Evolutionary conservation across 805 yeast genomes (phyloP), one percentile per base, ranked within the genome.

Genomic region (Suhomyces sp.): DNA sequence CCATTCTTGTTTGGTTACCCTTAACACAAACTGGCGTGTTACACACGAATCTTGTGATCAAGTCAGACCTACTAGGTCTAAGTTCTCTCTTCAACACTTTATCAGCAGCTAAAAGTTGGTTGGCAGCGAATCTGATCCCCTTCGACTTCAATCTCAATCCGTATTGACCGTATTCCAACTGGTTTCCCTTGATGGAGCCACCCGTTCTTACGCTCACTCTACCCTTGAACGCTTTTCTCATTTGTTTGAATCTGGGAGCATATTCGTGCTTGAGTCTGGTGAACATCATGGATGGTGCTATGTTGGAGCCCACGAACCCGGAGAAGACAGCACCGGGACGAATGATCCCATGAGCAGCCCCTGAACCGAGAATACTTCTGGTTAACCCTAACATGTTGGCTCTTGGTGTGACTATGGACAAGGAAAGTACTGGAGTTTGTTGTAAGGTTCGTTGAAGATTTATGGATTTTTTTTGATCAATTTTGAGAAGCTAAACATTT

Each of bases 1-100:
- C 98, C 98, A 93, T 93, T 81, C 98, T 93, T 8, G 96, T 88
- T 60, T 93, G 96, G 61, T 93, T 93, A 68, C 98, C 98, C 68
- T 93, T 93, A 43, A 86, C 79, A 64, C 96, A 88, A 9, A 93
- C 95, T 0, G 98, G 93, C 35, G 88, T 75, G 57, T 85, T 83
- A 15, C 96, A 83, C 33, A 81, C 78, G 38, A 90, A 70, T 56
- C 98, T 77, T 49, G 91, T 81, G 74, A 83, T 81, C 35, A 88
- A 68, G 47, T 75, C 66, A 25, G 95, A 95, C 13, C 79, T 78
- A 28, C 81, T 67, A 12, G 90, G 87, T 61, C 96, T 79, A 53
- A 88, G 80, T 42, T 81, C 79, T 64, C 96, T 78, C 79, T 80
- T 79, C 40, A 90, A 72, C 25, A 88, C 85, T 52, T 77, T 81